Percentiles rank a stretch among this genome's conserved stretches.
Conservation (phyloP, 306 rosid species). For the Astragalus membranaceus region DNA sequence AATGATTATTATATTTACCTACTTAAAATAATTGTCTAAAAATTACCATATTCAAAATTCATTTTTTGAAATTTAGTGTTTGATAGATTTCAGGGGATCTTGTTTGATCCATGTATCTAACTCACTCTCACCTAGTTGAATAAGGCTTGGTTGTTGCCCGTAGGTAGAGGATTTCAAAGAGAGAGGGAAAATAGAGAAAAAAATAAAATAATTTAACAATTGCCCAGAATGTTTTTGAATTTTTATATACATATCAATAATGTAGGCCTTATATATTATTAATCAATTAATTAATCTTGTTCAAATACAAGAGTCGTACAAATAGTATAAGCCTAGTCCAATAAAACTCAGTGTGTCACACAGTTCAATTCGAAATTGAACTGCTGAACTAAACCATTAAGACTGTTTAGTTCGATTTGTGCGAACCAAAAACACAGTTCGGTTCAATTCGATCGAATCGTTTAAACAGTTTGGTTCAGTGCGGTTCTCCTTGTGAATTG, state of each 20-base stretch:
- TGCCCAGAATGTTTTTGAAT: background rate
- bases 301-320: background rate
- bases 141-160: background rate
- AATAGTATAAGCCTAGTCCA: background rate
- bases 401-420: too few relatives aligned
- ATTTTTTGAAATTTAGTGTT: background rate
- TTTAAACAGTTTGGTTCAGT: too few relatives aligned
- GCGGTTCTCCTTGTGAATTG: too few relatives aligned
- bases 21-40: background rate
- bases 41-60: constrained; percentile 2
- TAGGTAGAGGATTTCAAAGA: background rate
- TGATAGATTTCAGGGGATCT: background rate
- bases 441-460: too few relatives aligned
- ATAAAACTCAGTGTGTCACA: background rate
- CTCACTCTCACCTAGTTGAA: background rate
- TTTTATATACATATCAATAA: background rate
- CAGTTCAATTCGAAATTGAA: background rate
- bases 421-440: too few relatives aligned
- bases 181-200: background rate
- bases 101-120: background rate
- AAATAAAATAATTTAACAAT: background rate
- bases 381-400: too few relatives aligned
- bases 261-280: background rate
- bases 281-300: background rate
- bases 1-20: constrained; percentile 10